These are phyloP conservation scores for Saccharomyces hybrid DNA, from an alignment of 1,139 yeast species.

Conservation along the genomic window DNA sequence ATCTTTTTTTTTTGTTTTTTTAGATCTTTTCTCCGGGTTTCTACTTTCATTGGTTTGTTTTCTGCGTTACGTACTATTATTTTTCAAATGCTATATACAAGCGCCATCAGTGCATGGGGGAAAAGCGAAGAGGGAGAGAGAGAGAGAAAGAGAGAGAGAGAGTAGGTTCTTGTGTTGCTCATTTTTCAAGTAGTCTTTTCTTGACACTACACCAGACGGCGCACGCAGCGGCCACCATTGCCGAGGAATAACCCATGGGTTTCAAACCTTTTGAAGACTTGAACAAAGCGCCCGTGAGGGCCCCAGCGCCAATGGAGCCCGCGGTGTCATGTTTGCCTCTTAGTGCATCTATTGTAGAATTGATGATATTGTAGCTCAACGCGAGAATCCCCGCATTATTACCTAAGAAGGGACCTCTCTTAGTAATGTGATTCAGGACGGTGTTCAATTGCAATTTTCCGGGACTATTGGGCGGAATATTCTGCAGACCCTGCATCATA, in stretches of 20 bases:
- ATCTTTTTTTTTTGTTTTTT: neutral
- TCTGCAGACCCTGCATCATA: slow-evolving; percentile 71
- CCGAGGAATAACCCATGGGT: slow-evolving; percentile 86
- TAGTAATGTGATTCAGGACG: slow-evolving; percentile 81
- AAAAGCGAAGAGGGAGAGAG: neutral
- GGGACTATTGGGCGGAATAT: slow-evolving; percentile 67
- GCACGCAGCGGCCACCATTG: slow-evolving; percentile 80
- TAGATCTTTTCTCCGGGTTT: neutral
- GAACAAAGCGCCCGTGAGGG: slow-evolving; percentile 85
- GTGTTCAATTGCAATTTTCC: slow-evolving; percentile 77
- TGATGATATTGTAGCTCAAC: slow-evolving; percentile 75
- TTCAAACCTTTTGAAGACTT: slow-evolving; percentile 76
- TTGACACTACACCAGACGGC: slow-evolving; percentile 90
- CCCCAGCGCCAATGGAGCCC: slow-evolving; percentile 86
- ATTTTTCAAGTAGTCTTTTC: slow-evolving; percentile 22
- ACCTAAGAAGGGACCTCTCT: slow-evolving; percentile 93
- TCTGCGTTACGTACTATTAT: neutral
- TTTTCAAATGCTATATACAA: neutral
- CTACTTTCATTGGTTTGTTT: neutral
- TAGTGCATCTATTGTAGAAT: slow-evolving; percentile 66
- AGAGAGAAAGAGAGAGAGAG: neutral
- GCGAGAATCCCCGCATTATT: slow-evolving; percentile 94
- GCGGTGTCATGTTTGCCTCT: slow-evolving; percentile 85
- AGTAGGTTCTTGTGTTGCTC: neutral
- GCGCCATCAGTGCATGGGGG: neutral